These are phyloP conservation scores for Telopea speciosissima DNA, from an alignment of 177 flowering plant genomes.

Conservation along the genomic window DNA sequence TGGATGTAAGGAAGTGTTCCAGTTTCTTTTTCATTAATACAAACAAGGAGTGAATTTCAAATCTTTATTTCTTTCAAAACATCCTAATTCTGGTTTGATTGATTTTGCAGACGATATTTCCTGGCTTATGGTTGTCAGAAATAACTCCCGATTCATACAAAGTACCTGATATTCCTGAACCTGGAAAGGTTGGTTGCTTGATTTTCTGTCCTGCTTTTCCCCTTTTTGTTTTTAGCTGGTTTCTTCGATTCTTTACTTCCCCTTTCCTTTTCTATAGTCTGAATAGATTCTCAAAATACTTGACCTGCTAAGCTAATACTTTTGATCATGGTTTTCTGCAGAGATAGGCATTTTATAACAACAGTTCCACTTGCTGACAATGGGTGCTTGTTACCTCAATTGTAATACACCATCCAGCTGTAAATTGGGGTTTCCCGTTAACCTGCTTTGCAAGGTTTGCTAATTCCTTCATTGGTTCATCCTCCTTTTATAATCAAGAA, in stretches of 20 bases:
- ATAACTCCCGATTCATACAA: constrained; percentile 43
- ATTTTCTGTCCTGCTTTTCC: not conserved
- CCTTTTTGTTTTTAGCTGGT: not conserved
- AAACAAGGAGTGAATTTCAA: not conserved
- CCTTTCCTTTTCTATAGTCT: not conserved
- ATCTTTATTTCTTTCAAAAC: not conserved
- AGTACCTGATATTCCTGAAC: constrained; percentile 30
- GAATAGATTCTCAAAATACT: not conserved
- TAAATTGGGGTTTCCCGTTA: constrained; percentile 18
- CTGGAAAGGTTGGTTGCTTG: constrained; percentile 24
- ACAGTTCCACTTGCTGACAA: constrained; percentile 15
- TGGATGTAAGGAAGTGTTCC: constrained; percentile 35
- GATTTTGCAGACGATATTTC: constrained; percentile 38
- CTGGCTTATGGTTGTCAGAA: constrained; percentile 56
- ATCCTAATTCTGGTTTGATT: not conserved
- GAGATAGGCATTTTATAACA: constrained; percentile 18
- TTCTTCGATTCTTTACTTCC: not conserved
- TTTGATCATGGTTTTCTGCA: constrained; percentile 15
- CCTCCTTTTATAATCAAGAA: not conserved
- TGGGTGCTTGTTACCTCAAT: constrained; percentile 13
- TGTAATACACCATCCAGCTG: constrained; percentile 14
- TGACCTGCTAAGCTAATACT: not conserved
- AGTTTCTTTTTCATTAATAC: constrained; percentile 2
- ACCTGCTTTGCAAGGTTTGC: constrained; percentile 16
- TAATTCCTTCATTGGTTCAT: constrained; percentile 10